Percentiles rank a stretch among this genome's conserved stretches.
phyloP scores from a whole-genome alignment of 164 flowering plant species.

The Houttuynia cordata region DNA sequence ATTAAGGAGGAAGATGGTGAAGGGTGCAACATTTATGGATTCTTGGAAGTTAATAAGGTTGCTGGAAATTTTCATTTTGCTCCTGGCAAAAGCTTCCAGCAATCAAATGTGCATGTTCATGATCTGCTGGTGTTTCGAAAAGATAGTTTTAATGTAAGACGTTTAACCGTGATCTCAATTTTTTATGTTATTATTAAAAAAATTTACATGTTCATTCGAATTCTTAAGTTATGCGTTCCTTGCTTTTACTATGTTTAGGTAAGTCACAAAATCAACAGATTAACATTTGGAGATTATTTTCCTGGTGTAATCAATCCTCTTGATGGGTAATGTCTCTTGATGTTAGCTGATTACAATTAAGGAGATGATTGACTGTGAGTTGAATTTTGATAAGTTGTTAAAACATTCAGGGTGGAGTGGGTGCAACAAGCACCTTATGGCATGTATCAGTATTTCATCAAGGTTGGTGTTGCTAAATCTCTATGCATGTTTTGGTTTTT shows the following conservation, averaged over 20 bases:
- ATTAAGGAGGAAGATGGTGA: slow-evolving; percentile 70
- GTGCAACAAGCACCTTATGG: slow-evolving; percentile 42
- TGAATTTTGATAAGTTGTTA: neutral
- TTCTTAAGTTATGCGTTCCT: neutral
- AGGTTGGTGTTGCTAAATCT: slow-evolving; percentile 24
- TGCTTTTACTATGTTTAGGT: slow-evolving; percentile 23
- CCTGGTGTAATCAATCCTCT: slow-evolving; percentile 70
- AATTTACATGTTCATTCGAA: neutral
- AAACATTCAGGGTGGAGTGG: slow-evolving; percentile 49
- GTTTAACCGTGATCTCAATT: neutral
- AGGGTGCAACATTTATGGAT: slow-evolving; percentile 76
- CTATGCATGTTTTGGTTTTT: neutral
- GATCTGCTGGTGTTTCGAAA: slow-evolving; percentile 42
- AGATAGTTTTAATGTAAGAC: slow-evolving; percentile 45
- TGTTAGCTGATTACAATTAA: neutral
- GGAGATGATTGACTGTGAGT: neutral
- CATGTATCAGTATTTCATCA: slow-evolving; percentile 67
- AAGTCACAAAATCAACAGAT: slow-evolving; percentile 52
- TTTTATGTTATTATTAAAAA: neutral
- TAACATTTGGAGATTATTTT: slow-evolving; percentile 56
- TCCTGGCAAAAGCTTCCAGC: slow-evolving; percentile 65
- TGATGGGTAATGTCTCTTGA: slow-evolving; percentile 39
- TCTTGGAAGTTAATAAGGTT: slow-evolving; percentile 63
- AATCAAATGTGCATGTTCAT: slow-evolving; percentile 28
- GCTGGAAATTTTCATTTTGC: slow-evolving; percentile 73